A percentile compares a stretch with the other conserved stretches of the same genome.
These are phyloP conservation scores for Ustilago hordei DNA, from an alignment of 1,284 basidiomycete species.

Conservation along the genomic window DNA sequence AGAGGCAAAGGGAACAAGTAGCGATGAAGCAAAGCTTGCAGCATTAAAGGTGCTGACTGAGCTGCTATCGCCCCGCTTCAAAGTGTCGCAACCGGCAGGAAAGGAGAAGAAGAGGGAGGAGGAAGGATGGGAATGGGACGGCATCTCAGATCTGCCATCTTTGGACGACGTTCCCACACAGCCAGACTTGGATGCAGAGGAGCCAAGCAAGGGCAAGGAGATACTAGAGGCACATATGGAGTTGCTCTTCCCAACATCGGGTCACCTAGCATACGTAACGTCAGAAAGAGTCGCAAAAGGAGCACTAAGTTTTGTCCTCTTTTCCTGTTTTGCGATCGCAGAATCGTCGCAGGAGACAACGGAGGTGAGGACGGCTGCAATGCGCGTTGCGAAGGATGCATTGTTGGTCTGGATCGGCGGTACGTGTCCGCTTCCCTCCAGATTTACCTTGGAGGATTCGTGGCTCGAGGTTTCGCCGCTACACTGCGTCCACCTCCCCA, in stretches of 20 bases:
- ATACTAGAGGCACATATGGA: neutral
- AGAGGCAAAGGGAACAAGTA: neutral
- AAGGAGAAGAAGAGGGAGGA: neutral
- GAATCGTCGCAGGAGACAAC: slow-evolving; percentile 19
- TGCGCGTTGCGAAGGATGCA: slow-evolving; percentile 16
- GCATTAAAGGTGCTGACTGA: slow-evolving; percentile 41
- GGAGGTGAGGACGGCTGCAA: slow-evolving; percentile 7
- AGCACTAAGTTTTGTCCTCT: slow-evolving; percentile 40
- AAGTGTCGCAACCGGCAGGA: neutral
- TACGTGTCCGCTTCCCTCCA: slow-evolving; percentile 9
- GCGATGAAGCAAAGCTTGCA: slow-evolving; percentile 48
- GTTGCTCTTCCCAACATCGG: slow-evolving; percentile 21
- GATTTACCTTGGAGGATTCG: neutral
- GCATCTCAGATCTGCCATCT: slow-evolving; percentile 58
- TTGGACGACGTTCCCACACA: slow-evolving; percentile 37
- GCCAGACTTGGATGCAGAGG: neutral
- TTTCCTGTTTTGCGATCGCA: slow-evolving; percentile 28
- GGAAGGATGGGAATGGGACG: slow-evolving; percentile 67
- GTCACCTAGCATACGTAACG: slow-evolving; percentile 21
- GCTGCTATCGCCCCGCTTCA: slow-evolving; percentile 48
- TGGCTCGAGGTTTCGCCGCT: slow-evolving; percentile 6
- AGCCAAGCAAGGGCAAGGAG: neutral
- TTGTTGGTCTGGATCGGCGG: slow-evolving; percentile 46
- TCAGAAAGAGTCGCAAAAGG: slow-evolving; percentile 36
- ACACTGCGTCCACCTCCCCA: neutral